A percentile compares a stretch with the other conserved stretches of the same genome.
These are phyloP conservation scores for Mortierella sp. DNA, from an alignment of 371 early-diverging fungal genomes.

Conservation along the genomic window DNA sequence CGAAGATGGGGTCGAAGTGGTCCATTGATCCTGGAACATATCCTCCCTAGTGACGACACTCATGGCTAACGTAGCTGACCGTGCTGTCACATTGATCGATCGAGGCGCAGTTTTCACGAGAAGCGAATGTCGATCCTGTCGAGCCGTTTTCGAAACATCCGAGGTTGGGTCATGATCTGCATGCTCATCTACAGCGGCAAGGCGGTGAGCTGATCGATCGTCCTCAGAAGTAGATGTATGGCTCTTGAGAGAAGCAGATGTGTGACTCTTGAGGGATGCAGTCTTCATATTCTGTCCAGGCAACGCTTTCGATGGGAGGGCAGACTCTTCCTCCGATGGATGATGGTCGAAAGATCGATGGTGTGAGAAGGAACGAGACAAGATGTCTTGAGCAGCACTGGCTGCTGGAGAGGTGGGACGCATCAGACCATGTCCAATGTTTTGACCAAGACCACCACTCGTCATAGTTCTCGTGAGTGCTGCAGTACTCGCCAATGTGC, in stretches of 20 bases:
- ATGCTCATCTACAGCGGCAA: not conserved
- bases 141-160: not conserved
- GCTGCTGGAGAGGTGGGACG: constrained; percentile 10
- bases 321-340: not conserved
- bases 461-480: constrained; percentile 4
- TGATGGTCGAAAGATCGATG: constrained; percentile 1
- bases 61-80: constrained; percentile 23
- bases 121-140: not conserved
- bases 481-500: not conserved
- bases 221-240: not conserved
- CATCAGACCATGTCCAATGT: constrained; percentile 2
- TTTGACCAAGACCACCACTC: constrained; percentile 14
- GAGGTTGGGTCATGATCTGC: not conserved
- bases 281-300: not conserved
- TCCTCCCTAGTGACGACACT: constrained; percentile 43
- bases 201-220: not conserved
- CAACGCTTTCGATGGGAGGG: not conserved
- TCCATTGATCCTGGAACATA: constrained; percentile 42
- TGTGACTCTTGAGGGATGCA: constrained; percentile 5
- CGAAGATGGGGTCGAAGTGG: constrained; percentile 20
- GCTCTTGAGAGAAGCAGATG: constrained; percentile 7
- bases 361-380: constrained; percentile 24
- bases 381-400: constrained; percentile 10
- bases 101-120: constrained; percentile 15
- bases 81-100: constrained; percentile 24